Conservation (phyloP, 495 filamentous ascomycete genomes). For the Aspergillus ellipticus region DNA sequence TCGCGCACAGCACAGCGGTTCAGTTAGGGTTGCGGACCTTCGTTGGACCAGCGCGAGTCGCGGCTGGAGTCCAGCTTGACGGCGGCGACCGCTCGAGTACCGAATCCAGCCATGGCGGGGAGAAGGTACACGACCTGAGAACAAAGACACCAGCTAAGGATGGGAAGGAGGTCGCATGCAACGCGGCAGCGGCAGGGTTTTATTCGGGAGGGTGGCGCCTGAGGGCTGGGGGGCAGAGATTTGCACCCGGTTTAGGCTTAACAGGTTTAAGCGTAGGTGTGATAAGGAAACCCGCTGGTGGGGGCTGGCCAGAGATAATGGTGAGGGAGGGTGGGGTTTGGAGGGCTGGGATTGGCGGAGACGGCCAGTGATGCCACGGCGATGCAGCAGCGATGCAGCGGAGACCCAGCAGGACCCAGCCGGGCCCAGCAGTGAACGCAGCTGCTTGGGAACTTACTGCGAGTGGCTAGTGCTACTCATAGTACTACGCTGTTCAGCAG, state of each 20-base stretch:
- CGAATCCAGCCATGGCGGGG: background rate
- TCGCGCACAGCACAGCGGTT: background rate
- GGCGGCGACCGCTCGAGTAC: background rate
- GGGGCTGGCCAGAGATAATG: background rate
- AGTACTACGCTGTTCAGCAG: too few species aligned
- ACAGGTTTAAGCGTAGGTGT: background rate
- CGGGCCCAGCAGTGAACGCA: too few species aligned
- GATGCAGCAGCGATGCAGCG: background rate
- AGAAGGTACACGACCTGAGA: too few species aligned
- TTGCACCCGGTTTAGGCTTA: background rate
- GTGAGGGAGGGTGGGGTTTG: too few species aligned
- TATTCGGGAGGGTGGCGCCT: background rate
- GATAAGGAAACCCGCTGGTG: background rate
- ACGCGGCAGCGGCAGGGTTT: background rate
- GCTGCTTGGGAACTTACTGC: too few species aligned
- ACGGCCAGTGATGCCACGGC: too few species aligned
- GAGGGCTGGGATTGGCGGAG: too few species aligned
- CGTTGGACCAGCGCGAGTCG: slow-evolving; percentile 3
- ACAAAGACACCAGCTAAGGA: background rate
- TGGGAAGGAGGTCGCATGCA: too few species aligned
- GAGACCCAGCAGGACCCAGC: too few species aligned
- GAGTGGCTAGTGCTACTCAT: too few species aligned
- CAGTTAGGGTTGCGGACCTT: background rate
- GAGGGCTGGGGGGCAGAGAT: background rate
- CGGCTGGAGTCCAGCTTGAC: slow-evolving; percentile 4